Evolutionary conservation across 306 rosid species (phyloP).

Genomic region (Prunus armeniaca): DNA sequence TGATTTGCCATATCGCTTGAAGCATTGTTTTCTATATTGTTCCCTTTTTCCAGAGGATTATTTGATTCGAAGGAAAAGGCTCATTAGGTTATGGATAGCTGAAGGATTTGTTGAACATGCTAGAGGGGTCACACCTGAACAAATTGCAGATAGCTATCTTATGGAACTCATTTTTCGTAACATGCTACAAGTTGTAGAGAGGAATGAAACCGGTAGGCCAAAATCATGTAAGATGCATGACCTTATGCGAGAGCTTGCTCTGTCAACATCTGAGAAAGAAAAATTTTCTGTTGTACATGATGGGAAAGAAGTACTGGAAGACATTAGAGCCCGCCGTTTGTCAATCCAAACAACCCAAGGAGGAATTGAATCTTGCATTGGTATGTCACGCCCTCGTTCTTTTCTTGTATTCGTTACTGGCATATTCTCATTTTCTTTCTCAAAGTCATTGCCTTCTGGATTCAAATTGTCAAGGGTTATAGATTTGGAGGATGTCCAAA

Average conservation of each 20-base stretch:
- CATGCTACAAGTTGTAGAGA: slow-evolving; percentile 16
- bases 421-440: not conserved
- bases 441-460: not conserved
- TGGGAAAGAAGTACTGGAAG: not conserved
- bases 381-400: slow-evolving; percentile 15
- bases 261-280: slow-evolving; percentile 2
- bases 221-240: slow-evolving; percentile 24
- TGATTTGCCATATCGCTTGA: slow-evolving; percentile 26
- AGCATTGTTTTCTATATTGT: slow-evolving; percentile 16
- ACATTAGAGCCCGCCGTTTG: not conserved
- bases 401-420: not conserved
- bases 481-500: slow-evolving; percentile 11
- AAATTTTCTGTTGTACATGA: not conserved
- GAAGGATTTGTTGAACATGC: slow-evolving; percentile 16
- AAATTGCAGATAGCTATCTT: slow-evolving; percentile 18
- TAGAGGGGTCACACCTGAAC: not conserved
- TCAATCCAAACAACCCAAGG: slow-evolving; percentile 1
- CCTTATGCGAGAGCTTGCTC: slow-evolving; percentile 24
- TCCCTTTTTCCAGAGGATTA: slow-evolving; percentile 28
- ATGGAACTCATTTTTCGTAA: slow-evolving; percentile 14
- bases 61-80: not conserved
- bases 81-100: slow-evolving; percentile 17
- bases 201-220: not conserved
- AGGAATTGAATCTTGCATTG: not conserved
- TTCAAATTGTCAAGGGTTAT: slow-evolving; percentile 11